Conservation (phyloP, 345 rosid species). For the Populus davidiana region DNA sequence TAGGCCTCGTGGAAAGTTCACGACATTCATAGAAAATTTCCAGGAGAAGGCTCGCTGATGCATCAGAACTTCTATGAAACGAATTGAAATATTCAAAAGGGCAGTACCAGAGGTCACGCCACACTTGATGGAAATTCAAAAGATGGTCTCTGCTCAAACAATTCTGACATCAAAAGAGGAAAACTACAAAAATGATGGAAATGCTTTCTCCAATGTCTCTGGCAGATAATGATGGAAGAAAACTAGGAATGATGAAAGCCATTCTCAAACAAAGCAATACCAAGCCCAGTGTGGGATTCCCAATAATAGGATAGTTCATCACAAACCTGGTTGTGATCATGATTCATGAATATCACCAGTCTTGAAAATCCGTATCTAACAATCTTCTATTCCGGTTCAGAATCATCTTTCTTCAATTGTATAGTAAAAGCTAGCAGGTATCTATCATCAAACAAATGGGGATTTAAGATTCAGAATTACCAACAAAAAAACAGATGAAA, state of each 20-base stretch:
- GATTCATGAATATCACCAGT: slow-evolving; percentile 28
- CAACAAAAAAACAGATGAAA: neutral
- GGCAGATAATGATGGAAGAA: slow-evolving; percentile 46
- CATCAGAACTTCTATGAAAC: neutral
- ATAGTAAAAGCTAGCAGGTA: slow-evolving; percentile 67
- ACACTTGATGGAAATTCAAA: too few relatives aligned
- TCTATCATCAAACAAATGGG: slow-evolving; percentile 29
- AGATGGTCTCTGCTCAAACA: neutral
- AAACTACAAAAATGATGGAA: slow-evolving; percentile 10
- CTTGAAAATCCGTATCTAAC: slow-evolving; percentile 29
- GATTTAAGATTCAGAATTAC: neutral
- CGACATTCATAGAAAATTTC: neutral
- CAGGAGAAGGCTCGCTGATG: neutral
- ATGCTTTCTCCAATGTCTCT: slow-evolving; percentile 1
- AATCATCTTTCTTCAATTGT: slow-evolving; percentile 49
- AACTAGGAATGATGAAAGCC: slow-evolving; percentile 51
- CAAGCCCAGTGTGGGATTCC: slow-evolving; percentile 68
- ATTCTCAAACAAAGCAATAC: slow-evolving; percentile 54
- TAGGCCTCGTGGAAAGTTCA: neutral
- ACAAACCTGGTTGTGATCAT: slow-evolving; percentile 54
- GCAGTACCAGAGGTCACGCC: neutral
- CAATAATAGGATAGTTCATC: slow-evolving; percentile 53
- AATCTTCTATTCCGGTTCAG: slow-evolving; percentile 44
- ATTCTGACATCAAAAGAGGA: neutral
- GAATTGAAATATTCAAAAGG: neutral